Evolutionary conservation across 2,329 filamentous ascomycete genomes (phyloP), one percentile per base, ranked within the genome.

Genomic region (Diaporthe nobilis): DNA sequence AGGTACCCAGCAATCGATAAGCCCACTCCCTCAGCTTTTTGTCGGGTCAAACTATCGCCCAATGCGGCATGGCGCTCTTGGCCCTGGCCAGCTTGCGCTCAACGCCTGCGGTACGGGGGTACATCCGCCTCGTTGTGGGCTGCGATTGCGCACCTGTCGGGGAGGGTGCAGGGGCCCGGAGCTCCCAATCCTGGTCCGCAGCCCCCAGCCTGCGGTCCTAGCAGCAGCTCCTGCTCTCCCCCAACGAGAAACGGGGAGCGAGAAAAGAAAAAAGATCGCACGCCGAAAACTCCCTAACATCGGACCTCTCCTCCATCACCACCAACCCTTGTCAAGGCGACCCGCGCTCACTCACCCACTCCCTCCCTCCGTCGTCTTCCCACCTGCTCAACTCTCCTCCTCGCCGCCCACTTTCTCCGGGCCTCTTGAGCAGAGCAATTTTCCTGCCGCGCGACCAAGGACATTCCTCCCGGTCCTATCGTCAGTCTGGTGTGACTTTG

Each of bases 341-440:
- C 63, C 55, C 49, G 70, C 73, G 65, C 70, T 71, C 60, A 73
- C 75, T 72, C 75, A 75, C 76, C 79, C 58, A 28, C 70, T 34
- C 58, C 31, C 58, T 57, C 39, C 80, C 67, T 34, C 71, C 39
- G 53, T 68, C 71, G 15, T 55, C 65, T 74, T 13, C 47, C 25
- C 80, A 79, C 78, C 76, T 76, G 73, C 77, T 71, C 78, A 77
- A 70, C 77, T 77, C 58, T 17, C 76, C 17, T 71, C 42, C 73
- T 72, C 44, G 13, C 51, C 55, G 53, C 25, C 57, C 74, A 57
- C 47, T 68, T 42, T 31, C 65, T 72, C 58, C 47, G 71, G 65
- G 47, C 60, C 25, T 65, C 34, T 70, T 34, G 76, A 76, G 74
- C 67, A 76, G 67, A 74, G 51, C 68, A 47, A 28, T 22, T 65